Evolutionary conservation across 164 flowering plant species (phyloP).

Genomic region (Macadamia integrifolia): DNA sequence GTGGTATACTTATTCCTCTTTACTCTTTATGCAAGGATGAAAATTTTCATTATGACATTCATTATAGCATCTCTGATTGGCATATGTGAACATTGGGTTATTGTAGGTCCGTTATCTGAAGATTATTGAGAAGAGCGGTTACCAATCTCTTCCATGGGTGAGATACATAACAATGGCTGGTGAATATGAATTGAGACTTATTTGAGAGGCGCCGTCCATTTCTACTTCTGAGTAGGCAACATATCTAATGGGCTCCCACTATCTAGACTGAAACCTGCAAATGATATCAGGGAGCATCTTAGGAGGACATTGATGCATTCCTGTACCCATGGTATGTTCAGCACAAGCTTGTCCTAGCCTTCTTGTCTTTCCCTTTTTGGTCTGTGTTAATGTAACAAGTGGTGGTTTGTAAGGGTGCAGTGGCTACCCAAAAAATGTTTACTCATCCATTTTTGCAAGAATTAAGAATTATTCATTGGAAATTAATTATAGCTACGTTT

Average conservation of each 20-base stretch:
- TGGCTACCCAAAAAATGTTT: neutral
- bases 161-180: conserved; percentile 98
- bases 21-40: neutral
- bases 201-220: conserved; percentile 17
- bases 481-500: neutral
- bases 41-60: neutral
- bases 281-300: neutral
- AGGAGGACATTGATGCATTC: neutral
- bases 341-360: neutral
- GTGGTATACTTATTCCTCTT: neutral
- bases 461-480: neutral
- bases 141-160: conserved; percentile 98
- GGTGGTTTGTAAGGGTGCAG: neutral
- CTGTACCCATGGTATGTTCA: neutral
- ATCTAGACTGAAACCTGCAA: neutral
- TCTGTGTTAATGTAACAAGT: neutral
- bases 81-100: neutral
- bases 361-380: neutral
- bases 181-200: conserved; percentile 86
- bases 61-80: neutral
- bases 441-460: neutral
- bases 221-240: neutral
- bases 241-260: neutral
- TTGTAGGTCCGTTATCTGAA: conserved; percentile 85
- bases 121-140: conserved; percentile 90